These are phyloP conservation scores for Suillus weaverae DNA, from an alignment of 768 basidiomycete genomes.

Conservation along the genomic window DNA sequence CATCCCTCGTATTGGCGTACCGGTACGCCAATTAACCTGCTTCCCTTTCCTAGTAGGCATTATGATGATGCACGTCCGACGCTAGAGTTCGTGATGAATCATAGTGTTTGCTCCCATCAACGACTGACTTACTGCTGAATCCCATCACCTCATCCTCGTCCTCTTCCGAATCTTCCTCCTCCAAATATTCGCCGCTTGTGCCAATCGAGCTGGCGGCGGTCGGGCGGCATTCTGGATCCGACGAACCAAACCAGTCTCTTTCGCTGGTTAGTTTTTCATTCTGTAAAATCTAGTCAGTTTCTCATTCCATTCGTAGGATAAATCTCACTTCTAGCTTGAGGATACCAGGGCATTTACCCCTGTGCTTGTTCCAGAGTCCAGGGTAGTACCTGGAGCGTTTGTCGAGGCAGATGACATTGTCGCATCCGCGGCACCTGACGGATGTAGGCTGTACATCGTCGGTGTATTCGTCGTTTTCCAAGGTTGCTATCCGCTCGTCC, in stretches of 20 bases:
- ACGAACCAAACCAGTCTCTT: not conserved
- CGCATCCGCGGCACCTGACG: constrained; percentile 31
- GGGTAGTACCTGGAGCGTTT: constrained; percentile 36
- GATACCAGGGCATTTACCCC: constrained; percentile 26
- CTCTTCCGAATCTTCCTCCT: constrained; percentile 2
- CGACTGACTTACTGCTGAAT: constrained; percentile 27
- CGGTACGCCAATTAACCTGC: constrained; percentile 25
- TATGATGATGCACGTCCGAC: constrained; percentile 18
- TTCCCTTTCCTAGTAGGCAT: constrained; percentile 7
- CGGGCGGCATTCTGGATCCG: not conserved
- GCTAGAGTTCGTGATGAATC: constrained; percentile 14
- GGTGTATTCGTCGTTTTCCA: constrained; percentile 33
- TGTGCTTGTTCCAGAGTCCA: constrained; percentile 36
- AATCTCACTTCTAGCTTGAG: constrained; percentile 26
- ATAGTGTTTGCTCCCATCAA: constrained; percentile 11
- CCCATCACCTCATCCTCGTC: not conserved
- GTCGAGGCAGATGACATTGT: constrained; percentile 32
- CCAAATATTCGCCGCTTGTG: constrained; percentile 14
- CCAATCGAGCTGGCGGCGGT: constrained; percentile 1
- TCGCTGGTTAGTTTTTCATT: constrained; percentile 8
- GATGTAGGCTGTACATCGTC: constrained; percentile 24
- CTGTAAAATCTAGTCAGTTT: constrained; percentile 21
- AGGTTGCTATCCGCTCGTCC: constrained; percentile 24
- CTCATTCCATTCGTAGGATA: not conserved
- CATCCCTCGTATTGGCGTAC: constrained; percentile 29